These are phyloP conservation scores for Nothophytophthora sp. DNA, from an alignment of 352 stramenopile species.

Conservation along the genomic window DNA sequence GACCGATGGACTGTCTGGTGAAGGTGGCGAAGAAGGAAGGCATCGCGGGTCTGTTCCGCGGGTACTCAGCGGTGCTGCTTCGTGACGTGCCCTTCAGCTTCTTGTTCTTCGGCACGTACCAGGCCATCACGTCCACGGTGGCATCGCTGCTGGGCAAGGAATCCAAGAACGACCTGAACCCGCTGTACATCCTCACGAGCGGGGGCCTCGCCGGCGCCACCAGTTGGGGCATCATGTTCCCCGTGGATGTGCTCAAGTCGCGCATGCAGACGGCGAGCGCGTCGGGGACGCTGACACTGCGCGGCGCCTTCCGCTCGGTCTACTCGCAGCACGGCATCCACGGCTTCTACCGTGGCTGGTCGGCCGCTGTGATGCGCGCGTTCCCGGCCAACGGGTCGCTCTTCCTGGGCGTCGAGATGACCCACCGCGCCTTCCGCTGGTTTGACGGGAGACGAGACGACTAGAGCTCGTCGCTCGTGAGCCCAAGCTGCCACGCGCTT, in stretches of 20 bases:
- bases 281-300: slow-evolving; percentile 31
- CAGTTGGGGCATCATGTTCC: slow-evolving; percentile 87
- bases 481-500: background rate
- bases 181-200: slow-evolving; percentile 67
- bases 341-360: slow-evolving; percentile 89
- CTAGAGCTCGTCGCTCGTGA: slow-evolving; percentile 8
- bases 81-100: slow-evolving; percentile 92
- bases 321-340: slow-evolving; percentile 68
- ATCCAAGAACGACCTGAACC: slow-evolving; percentile 78
- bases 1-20: slow-evolving; percentile 63
- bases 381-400: slow-evolving; percentile 90
- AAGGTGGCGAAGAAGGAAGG: slow-evolving; percentile 70
- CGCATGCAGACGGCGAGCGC: slow-evolving; percentile 68
- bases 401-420: slow-evolving; percentile 90
- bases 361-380: slow-evolving; percentile 76
- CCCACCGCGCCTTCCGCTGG: slow-evolving; percentile 76
- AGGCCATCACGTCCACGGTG: slow-evolving; percentile 65
- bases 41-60: slow-evolving; percentile 66
- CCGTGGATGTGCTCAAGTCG: slow-evolving; percentile 85
- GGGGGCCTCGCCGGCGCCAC: slow-evolving; percentile 78
- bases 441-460: slow-evolving; percentile 33
- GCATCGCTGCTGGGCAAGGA: slow-evolving; percentile 45
- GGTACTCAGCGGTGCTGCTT: slow-evolving; percentile 82
- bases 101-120: slow-evolving; percentile 89
- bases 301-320: slow-evolving; percentile 52